phyloP scores from a whole-genome alignment of 2,329 filamentous ascomycete genomes.

The Cladophialophora chaetospira region DNA sequence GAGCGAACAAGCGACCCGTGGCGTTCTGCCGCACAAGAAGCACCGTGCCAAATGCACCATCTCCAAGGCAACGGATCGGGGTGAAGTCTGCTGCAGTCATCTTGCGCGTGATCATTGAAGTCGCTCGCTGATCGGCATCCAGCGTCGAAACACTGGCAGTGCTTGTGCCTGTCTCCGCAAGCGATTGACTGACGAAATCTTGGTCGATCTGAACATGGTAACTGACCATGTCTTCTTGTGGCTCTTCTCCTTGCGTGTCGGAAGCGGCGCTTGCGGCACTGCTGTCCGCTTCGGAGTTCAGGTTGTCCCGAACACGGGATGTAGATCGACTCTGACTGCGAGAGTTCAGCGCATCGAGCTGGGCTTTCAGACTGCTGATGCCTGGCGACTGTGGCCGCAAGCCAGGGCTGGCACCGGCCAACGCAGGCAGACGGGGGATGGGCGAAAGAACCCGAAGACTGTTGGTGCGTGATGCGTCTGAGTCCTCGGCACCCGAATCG shows the following conservation, averaged over 20 bases:
- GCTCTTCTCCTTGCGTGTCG: constrained; percentile 64
- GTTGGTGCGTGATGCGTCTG: constrained; percentile 44
- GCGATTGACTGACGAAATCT: constrained; percentile 75
- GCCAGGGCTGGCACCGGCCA: constrained; percentile 46
- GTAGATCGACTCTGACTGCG: constrained; percentile 59
- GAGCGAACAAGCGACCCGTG: constrained; percentile 88
- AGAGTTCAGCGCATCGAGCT: constrained; percentile 76
- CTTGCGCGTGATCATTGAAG: constrained; percentile 63
- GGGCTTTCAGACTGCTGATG: constrained; percentile 78
- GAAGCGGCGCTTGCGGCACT: constrained; percentile 62
- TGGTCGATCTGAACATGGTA: constrained; percentile 84
- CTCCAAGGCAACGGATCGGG: constrained; percentile 86
- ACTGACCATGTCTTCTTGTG: constrained; percentile 71
- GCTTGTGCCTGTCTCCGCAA: constrained; percentile 43
- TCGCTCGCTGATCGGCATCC: constrained; percentile 48
- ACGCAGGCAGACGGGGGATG: constrained; percentile 34
- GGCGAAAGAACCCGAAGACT: constrained; percentile 39
- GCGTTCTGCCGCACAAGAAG: constrained; percentile 85
- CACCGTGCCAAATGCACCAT: constrained; percentile 94
- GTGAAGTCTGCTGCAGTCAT: constrained; percentile 93
- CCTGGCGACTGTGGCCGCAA: constrained; percentile 63
- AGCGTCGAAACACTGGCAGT: constrained; percentile 58
- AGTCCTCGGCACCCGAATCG: constrained; percentile 50
- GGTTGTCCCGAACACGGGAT: constrained; percentile 55
- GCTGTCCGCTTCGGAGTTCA: constrained; percentile 50